A percentile compares a stretch with the other conserved stretches of the same genome.
Evolutionary conservation across 345 rosid species (phyloP).

Genomic region (Raphanus sativus): DNA sequence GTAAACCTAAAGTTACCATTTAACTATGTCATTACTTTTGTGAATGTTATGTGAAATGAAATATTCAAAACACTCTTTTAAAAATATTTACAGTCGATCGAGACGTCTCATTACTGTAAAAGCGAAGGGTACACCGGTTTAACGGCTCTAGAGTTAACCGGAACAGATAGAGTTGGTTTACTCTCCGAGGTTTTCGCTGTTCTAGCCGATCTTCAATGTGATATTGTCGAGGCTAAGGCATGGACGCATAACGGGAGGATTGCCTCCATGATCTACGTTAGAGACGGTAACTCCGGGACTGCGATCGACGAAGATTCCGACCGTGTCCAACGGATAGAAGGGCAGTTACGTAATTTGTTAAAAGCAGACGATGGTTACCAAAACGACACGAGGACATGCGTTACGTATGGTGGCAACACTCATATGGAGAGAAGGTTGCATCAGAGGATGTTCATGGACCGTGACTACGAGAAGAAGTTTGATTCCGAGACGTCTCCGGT

Average conservation of each 20-base stretch:
- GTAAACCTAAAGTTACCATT: slow-evolving; percentile 38
- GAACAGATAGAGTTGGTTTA: slow-evolving; percentile 73
- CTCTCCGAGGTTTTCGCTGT: slow-evolving; percentile 83
- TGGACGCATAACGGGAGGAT: slow-evolving; percentile 87
- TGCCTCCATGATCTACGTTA: slow-evolving; percentile 63
- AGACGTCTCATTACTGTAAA: slow-evolving; percentile 49
- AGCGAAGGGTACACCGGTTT: slow-evolving; percentile 49
- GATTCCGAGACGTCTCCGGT: slow-evolving; percentile 50
- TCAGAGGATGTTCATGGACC: slow-evolving; percentile 94
- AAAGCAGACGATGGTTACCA: slow-evolving; percentile 83
- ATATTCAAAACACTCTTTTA: not conserved
- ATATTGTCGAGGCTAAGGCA: slow-evolving; percentile 72
- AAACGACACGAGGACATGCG: slow-evolving; percentile 66
- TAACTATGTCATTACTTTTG: not conserved
- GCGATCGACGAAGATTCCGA: slow-evolving; percentile 57
- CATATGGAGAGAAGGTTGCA: slow-evolving; percentile 94
- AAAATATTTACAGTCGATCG: slow-evolving; percentile 53
- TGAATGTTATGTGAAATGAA: not conserved
- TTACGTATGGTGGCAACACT: slow-evolving; percentile 64
- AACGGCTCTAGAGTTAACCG: slow-evolving; percentile 72
- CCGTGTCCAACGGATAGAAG: slow-evolving; percentile 54
- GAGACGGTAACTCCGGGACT: slow-evolving; percentile 65
- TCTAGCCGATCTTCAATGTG: slow-evolving; percentile 67
- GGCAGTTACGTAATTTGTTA: slow-evolving; percentile 60
- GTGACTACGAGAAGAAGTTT: slow-evolving; percentile 78